Evolutionary conservation across 306 rosid genomes (phyloP).

Genomic region (Oemleria cerasiformis): DNA sequence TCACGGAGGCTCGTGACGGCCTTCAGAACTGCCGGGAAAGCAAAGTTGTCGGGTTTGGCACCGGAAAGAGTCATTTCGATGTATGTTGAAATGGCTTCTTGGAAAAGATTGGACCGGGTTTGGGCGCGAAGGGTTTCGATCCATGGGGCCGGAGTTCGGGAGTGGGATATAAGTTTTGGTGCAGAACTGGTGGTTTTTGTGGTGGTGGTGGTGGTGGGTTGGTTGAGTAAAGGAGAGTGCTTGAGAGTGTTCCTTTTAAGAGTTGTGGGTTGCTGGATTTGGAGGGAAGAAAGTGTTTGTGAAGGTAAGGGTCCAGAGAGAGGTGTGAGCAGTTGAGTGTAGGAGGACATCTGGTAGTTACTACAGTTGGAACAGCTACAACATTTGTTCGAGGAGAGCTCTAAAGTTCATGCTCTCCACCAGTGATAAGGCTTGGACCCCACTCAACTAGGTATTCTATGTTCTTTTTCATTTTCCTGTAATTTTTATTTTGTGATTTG

Average conservation of each 20-base stretch:
- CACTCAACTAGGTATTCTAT: not conserved
- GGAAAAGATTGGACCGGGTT: constrained; percentile 46
- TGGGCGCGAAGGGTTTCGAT: constrained; percentile 55
- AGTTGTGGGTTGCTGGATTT: constrained; percentile 15
- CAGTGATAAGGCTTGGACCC: not conserved
- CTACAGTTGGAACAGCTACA: constrained; percentile 2
- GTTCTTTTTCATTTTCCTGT: not conserved
- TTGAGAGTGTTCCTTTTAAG: constrained; percentile 2
- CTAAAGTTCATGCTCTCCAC: not conserved
- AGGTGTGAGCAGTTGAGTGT: constrained; percentile 16
- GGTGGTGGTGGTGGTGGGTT: not conserved
- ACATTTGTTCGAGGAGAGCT: not conserved
- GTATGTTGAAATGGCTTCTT: constrained; percentile 58
- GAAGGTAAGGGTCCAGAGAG: constrained; percentile 18
- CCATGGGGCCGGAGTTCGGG: constrained; percentile 53
- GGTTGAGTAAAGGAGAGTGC: constrained; percentile 19
- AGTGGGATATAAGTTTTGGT: constrained; percentile 20
- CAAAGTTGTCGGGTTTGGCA: constrained; percentile 58
- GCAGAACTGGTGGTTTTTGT: not conserved
- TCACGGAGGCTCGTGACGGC: constrained; percentile 49
- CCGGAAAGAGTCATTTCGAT: constrained; percentile 38
- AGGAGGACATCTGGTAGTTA: constrained; percentile 18
- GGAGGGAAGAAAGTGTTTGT: constrained; percentile 30
- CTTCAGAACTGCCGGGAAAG: constrained; percentile 78
- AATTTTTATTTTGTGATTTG: not conserved